A percentile compares a stretch with the other conserved stretches of the same genome.
Evolutionary conservation across 805 yeast genomes (phyloP).

Genomic region (Starmera dryadoides): DNA sequence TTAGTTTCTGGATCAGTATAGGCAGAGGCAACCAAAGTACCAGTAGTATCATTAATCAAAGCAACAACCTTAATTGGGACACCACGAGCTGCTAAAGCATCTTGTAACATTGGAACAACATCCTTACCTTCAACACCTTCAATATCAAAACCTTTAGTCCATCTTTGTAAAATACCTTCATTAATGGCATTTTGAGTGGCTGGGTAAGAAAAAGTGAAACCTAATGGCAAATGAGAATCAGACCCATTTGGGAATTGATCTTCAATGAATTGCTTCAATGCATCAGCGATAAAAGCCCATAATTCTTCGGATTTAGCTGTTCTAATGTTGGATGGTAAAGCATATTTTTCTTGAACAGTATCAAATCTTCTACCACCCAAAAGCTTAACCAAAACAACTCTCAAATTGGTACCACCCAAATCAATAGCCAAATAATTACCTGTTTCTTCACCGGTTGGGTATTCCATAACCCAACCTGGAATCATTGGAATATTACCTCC

Average conservation of each 20-base stretch:
- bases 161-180: constrained; percentile 82
- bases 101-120: constrained; percentile 86
- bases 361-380: constrained; percentile 82
- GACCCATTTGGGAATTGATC: constrained; percentile 67
- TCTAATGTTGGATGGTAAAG: constrained; percentile 72
- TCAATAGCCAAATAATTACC: constrained; percentile 93
- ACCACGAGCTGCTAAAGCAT: constrained; percentile 52
- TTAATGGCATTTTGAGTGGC: constrained; percentile 77
- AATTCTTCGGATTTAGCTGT: constrained; percentile 71
- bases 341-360: constrained; percentile 78
- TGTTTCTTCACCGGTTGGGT: constrained; percentile 84
- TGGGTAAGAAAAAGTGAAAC: constrained; percentile 94
- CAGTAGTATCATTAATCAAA: constrained; percentile 93
- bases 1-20: constrained; percentile 83
- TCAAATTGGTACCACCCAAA: constrained; percentile 94
- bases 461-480: constrained; percentile 93
- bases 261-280: constrained; percentile 61
- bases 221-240: constrained; percentile 60
- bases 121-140: constrained; percentile 90
- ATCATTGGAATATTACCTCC: constrained; percentile 95
- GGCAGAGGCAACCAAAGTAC: constrained; percentile 92
- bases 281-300: constrained; percentile 81
- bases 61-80: constrained; percentile 87
- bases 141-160: constrained; percentile 98
- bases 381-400: constrained; percentile 83